A percentile compares a stretch with the other conserved stretches of the same genome.
phyloP scores from a whole-genome alignment of 495 filamentous ascomycete genomes.

The Hyaloscypha bicolor region DNA sequence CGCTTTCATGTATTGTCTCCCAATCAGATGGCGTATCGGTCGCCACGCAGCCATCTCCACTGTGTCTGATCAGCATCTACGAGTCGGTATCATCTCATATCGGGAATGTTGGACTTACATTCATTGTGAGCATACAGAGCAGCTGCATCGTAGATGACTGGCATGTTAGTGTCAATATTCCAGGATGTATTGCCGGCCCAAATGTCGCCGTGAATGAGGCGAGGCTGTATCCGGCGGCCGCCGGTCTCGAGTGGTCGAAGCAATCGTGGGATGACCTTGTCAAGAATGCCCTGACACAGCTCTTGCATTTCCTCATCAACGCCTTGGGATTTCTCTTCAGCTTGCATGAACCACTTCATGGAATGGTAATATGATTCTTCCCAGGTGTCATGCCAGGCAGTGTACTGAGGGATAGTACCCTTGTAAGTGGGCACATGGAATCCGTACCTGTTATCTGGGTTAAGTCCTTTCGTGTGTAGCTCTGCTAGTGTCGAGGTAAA shows the following conservation, averaged over 20 bases:
- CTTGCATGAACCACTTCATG: slow-evolving; percentile 29
- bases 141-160: slow-evolving; percentile 34
- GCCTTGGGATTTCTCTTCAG: slow-evolving; percentile 28
- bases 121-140: slow-evolving; percentile 35
- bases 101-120: slow-evolving; percentile 27
- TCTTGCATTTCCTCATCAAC: slow-evolving; percentile 28
- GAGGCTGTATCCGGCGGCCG: slow-evolving; percentile 36
- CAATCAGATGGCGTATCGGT: slow-evolving; percentile 19
- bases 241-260: slow-evolving; percentile 35
- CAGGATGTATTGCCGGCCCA: slow-evolving; percentile 43
- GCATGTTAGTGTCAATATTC: slow-evolving; percentile 34
- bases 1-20: slow-evolving; percentile 33
- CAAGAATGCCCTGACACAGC: slow-evolving; percentile 16
- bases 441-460: slow-evolving; percentile 54
- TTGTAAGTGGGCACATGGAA: slow-evolving; percentile 49
- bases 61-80: slow-evolving; percentile 21
- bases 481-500: slow-evolving; percentile 44
- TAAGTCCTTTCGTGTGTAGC: slow-evolving; percentile 43
- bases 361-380: slow-evolving; percentile 31
- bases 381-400: slow-evolving; percentile 33
- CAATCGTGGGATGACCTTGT: slow-evolving; percentile 36
- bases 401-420: slow-evolving; percentile 23
- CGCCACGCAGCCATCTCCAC: slow-evolving; percentile 15
- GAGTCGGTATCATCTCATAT: slow-evolving; percentile 24
- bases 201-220: slow-evolving; percentile 41